Base-by-base conservation (phyloP, 257 asterid species). In the Plantago elongata region DNA sequence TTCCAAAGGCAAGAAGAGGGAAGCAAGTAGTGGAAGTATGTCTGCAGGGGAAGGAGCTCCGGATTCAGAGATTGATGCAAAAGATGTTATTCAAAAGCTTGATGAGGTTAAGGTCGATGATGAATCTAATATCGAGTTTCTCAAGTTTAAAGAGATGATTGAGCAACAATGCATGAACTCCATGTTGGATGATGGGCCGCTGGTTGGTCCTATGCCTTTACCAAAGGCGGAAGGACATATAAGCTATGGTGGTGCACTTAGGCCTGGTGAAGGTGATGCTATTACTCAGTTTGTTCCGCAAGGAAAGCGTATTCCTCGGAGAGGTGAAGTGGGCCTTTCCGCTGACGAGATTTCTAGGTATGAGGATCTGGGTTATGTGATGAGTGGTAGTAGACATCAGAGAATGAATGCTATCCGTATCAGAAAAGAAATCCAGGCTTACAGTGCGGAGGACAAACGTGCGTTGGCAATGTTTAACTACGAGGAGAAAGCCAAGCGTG, bases 261-360 rank as follows among this genome's bases (percentile, higher is more conserved):
- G 99, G 84, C 99, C 99, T 0, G 99, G 99, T 71, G 99, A 92
- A 84, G 99, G 99, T 81, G 99, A 92, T 83, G 99, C 99, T 57
- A 92, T 92, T 72, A 97, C 99, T 0, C 99, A 89, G 73, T 92
- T 86, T 54, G 99, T 92, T 72, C 97, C 89, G 79, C 99, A 92
- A 75, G 99, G 99, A 54, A 92, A 92, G 77, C 99, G 99, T 84
- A 92, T 92, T 50, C 99, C 99, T 42, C 89, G 99, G 58, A 89
- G 99, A 89, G 99, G 99, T 18, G 99, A 92, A 76, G 99, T 92
- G 79, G 99, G 99, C 64, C 88, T 92, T 29, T 84, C 99, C 5
- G 99, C 99, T 62, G 99, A 92, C 3, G 99, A 92, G 82, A 92
- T 92, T 73, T 72, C 80, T 0, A 92, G 83, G 80, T 92, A 84